Conservation (phyloP, 441 rosid species). For the Biscutella laevigata region DNA sequence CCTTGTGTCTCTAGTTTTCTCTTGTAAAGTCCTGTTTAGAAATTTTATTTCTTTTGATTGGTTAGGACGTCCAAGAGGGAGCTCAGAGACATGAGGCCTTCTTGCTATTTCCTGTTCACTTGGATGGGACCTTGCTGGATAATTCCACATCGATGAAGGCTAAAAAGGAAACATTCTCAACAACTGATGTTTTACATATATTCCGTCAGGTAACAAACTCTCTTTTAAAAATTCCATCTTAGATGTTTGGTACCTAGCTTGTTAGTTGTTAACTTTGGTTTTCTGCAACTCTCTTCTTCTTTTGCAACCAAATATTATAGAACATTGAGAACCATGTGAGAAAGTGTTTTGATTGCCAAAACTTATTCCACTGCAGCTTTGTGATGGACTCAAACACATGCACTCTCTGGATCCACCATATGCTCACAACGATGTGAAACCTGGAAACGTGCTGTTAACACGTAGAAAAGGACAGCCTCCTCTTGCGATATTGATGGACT, state of each 20-base stretch:
- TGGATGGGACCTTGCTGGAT: slow-evolving; percentile 92
- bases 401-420: slow-evolving; percentile 85
- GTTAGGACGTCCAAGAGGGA: slow-evolving; percentile 64
- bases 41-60: slow-evolving; percentile 17
- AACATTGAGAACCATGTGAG: neutral
- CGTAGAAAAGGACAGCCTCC: slow-evolving; percentile 79
- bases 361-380: slow-evolving; percentile 48
- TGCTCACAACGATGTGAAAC: slow-evolving; percentile 99
- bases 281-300: neutral
- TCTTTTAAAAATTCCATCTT: neutral
- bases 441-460: slow-evolving; percentile 93
- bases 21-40: neutral
- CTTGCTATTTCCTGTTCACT: slow-evolving; percentile 89
- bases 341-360: slow-evolving; percentile 7
- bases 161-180: slow-evolving; percentile 74
- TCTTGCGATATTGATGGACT: slow-evolving; percentile 92
- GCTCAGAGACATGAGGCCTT: slow-evolving; percentile 85
- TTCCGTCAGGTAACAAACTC: slow-evolving; percentile 61
- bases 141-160: slow-evolving; percentile 63
- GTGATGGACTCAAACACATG: slow-evolving; percentile 97
- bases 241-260: neutral
- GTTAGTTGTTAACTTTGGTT: neutral
- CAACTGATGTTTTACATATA: slow-evolving; percentile 76
- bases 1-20: neutral
- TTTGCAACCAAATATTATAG: neutral